Percentiles rank a stretch among this genome's conserved stretches.
These are phyloP conservation scores for Boehmeria nivea DNA, from an alignment of 306 rosid species.

Conservation along the genomic window DNA sequence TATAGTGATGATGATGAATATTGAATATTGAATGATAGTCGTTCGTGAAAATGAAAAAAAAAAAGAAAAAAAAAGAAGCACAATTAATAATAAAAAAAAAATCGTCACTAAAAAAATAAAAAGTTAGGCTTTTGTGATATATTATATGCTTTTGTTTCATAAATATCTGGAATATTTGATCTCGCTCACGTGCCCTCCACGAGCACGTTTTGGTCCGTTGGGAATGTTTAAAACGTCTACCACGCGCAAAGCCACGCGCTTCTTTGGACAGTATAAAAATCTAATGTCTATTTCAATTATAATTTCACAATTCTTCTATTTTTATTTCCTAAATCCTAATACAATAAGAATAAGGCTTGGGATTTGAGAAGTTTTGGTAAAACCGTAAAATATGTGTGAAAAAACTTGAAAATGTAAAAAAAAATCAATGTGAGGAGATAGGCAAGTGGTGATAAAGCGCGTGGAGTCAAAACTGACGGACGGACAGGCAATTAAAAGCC, in stretches of 20 bases:
- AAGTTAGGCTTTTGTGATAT: not conserved
- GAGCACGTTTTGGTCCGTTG: not conserved
- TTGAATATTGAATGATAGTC: not conserved
- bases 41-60: not conserved
- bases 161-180: slow-evolving; percentile 1
- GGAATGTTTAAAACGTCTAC: no score
- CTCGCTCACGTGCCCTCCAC: slow-evolving; percentile 39
- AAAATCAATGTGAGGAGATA: not conserved
- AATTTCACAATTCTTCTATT: no score
- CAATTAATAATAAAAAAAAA: no score
- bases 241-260: not conserved
- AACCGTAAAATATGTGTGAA: no score
- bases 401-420: not conserved
- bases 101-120: not conserved
- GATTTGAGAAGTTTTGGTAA: not conserved
- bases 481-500: not conserved
- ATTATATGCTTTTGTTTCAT: not conserved
- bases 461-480: slow-evolving; percentile 11
- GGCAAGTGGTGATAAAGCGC: slow-evolving; percentile 1
- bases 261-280: no score
- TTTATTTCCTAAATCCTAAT: no score
- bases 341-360: no score
- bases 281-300: no score
- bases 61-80: not conserved
- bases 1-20: not conserved